A percentile compares a stretch with the other conserved stretches of the same genome.
Conservation (phyloP, 2,329 filamentous ascomycete genomes). For the Dactylonectria estremocensis region DNA sequence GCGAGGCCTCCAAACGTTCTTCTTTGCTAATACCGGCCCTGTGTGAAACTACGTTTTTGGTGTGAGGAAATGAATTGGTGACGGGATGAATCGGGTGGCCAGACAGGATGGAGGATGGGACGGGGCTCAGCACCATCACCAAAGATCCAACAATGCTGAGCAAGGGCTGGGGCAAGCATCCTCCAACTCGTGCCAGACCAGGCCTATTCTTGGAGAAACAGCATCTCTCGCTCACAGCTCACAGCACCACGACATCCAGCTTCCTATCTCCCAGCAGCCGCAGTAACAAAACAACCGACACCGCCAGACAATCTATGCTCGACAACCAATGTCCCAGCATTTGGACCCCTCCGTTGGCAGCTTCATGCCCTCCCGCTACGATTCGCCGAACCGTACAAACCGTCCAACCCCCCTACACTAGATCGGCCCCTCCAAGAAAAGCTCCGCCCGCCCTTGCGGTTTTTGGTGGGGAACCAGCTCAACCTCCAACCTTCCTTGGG, state of each 20-base stretch:
- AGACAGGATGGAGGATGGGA: neutral
- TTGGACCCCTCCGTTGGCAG: neutral
- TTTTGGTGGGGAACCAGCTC: neutral
- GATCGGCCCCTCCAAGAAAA: neutral
- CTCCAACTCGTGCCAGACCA: neutral
- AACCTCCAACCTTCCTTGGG: neutral
- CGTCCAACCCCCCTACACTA: conserved; percentile 7
- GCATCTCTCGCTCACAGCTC: neutral
- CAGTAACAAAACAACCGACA: neutral
- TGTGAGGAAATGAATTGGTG: neutral
- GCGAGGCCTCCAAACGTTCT: conserved; percentile 5
- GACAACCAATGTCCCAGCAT: neutral
- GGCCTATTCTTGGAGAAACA: no score
- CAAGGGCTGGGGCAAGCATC: neutral
- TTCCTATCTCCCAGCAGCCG: neutral
- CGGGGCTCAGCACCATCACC: neutral
- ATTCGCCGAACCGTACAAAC: conserved; percentile 13
- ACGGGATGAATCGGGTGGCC: neutral
- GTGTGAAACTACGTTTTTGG: neutral
- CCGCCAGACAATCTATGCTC: neutral
- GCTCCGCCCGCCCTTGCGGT: conserved; percentile 1
- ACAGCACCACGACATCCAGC: neutral
- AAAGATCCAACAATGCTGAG: neutral
- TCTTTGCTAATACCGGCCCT: neutral
- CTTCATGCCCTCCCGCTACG: conserved; percentile 12